Conservation (phyloP, 768 basidiomycete genomes). For the Amanita inopinata region DNA sequence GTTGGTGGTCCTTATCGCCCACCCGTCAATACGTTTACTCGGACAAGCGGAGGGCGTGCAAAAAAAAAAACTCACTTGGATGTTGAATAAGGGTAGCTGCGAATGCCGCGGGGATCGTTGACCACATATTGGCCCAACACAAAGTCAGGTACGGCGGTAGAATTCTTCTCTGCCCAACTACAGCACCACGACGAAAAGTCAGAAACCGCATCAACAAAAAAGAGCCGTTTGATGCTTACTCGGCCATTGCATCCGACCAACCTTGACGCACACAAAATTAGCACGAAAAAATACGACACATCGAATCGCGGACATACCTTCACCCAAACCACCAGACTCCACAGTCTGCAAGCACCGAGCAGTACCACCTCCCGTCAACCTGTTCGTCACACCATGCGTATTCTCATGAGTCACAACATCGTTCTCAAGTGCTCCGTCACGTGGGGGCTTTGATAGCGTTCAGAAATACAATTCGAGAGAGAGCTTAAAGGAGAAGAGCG, state of each 20-base stretch:
- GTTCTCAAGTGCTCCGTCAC: too few species aligned
- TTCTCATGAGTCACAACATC: too few species aligned
- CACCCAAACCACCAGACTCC: slow-evolving; percentile 63
- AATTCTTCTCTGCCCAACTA: slow-evolving; percentile 37
- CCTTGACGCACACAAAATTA: slow-evolving; percentile 22
- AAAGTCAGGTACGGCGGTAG: slow-evolving; percentile 27
- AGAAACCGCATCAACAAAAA: neutral
- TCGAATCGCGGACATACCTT: slow-evolving; percentile 36
- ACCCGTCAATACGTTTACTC: neutral
- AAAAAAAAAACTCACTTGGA: slow-evolving; percentile 18
- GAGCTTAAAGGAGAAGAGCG: too few species aligned
- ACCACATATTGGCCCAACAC: slow-evolving; percentile 45
- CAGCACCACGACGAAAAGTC: too few species aligned
- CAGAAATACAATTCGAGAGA: too few species aligned
- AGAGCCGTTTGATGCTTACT: slow-evolving; percentile 14
- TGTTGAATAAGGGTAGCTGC: slow-evolving; percentile 51
- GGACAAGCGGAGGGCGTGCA: too few species aligned
- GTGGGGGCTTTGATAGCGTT: slow-evolving; percentile 31
- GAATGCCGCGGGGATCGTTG: slow-evolving; percentile 40
- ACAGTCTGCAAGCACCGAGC: slow-evolving; percentile 51
- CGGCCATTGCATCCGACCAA: slow-evolving; percentile 44
- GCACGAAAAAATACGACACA: neutral
- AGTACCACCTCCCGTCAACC: slow-evolving; percentile 47
- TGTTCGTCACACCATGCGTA: too few species aligned
- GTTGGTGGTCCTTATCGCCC: slow-evolving; percentile 25